These are phyloP conservation scores for Sporisorium graminicola DNA, from an alignment of 1,284 basidiomycete species.

Conservation along the genomic window DNA sequence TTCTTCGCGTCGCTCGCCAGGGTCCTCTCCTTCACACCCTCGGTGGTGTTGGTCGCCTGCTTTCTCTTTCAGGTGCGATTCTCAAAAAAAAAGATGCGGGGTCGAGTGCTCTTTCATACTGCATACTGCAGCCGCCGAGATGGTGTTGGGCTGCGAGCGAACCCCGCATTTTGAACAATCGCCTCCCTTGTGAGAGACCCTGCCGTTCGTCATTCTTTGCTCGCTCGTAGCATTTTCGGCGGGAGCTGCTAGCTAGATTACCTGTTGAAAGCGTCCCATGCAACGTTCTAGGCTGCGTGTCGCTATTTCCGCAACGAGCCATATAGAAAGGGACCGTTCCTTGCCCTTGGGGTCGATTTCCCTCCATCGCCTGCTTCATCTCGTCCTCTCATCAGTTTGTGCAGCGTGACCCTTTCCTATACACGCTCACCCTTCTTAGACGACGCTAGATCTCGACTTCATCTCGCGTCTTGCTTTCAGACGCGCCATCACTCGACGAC, in stretches of 20 bases:
- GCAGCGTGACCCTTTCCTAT: not conserved
- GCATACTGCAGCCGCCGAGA: not conserved
- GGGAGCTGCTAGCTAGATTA: conserved; percentile 1
- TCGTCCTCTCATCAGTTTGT: not conserved
- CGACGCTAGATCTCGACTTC: not conserved
- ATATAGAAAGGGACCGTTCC: conserved; percentile 1
- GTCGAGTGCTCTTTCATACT: not conserved
- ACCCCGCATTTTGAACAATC: conserved; percentile 10
- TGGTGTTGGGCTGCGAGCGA: conserved; percentile 1
- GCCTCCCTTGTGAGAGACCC: not conserved
- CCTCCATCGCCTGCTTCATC: conserved; percentile 1
- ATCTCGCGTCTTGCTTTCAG: not conserved
- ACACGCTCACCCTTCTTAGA: not conserved
- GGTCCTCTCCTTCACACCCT: conserved; percentile 1
- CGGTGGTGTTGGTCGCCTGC: not conserved
- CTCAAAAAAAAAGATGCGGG: conserved; percentile 1
- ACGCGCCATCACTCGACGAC: not conserved
- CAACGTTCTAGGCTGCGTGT: not conserved
- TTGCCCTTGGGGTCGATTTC: not conserved
- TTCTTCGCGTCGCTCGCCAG: not conserved
- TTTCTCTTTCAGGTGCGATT: conserved; percentile 7
- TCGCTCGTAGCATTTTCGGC: not conserved
- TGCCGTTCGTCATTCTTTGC: not conserved
- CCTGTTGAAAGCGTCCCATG: conserved; percentile 10
- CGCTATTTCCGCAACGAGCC: not conserved